Evolutionary conservation across 148 eudicot species (phyloP), one percentile per base, ranked within the genome.

Genomic region (Dianthus caryophyllus): DNA sequence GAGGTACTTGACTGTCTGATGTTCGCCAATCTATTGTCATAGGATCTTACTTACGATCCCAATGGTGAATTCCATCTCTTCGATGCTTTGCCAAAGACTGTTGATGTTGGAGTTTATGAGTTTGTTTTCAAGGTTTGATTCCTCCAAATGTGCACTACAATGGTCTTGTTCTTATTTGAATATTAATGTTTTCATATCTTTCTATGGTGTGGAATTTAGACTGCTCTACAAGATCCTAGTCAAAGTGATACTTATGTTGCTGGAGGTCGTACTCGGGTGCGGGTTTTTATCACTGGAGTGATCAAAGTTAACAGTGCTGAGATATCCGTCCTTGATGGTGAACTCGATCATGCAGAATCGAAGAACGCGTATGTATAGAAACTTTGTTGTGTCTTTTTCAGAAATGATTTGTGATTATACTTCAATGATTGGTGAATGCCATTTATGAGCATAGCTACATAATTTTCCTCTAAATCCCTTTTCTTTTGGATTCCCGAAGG

Each of bases 1-100:
- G 71, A 48, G 47, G 66, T 39, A 64, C 17, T 61, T 64, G 60
- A 47, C 64, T 71, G 61, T 14, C 54, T 61, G 26, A 65, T 26
- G 15, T 44, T 58, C 18, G 25, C 47, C 31, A 4, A 33, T 75
- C n/a, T 47, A 22, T 41, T 57, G 21, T 53, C 17, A 44, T 75
- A 94, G 99, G 91, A 94, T 71, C 92, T 94, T 70, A 82, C 75
- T 62, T 90, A 88, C 78, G 90, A 88, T 61, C 73, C 77, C 38
- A 74, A 79, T 66, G 72, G 65, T 78, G 85, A 67, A 55, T 71
- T 78, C 57, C 86, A 94, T 88, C 44, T 86, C 66, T 76, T 94
- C 81, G 97, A 90, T 70, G 71, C 77, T 66, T 75, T 88, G 78
- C 92, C 89, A 21, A 60, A 85, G 24, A 78, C 72, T 60, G 76